Evolutionary conservation across 2,329 filamentous ascomycete species (phyloP).

Genomic region (Aspergillus sp.): DNA sequence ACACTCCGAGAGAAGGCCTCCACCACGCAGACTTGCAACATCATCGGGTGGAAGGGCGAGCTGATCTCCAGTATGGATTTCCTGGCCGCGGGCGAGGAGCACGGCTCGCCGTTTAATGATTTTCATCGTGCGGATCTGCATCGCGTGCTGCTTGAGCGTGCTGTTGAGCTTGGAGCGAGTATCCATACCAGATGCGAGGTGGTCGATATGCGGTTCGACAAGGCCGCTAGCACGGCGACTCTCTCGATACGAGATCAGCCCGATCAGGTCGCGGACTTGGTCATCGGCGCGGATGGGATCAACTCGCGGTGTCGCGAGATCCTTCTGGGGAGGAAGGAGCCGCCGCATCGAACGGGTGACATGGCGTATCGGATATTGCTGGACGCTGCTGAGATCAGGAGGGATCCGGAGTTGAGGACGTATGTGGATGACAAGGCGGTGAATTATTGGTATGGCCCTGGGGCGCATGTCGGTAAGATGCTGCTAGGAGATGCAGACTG

Average conservation of each 20-base stretch:
- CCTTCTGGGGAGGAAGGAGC: constrained; percentile 25
- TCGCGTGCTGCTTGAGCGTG: neutral
- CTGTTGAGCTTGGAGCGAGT: constrained; percentile 1
- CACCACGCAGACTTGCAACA: constrained; percentile 3
- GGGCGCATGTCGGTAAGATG: constrained; percentile 24
- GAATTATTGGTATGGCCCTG: constrained; percentile 35
- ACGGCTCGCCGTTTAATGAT: constrained; percentile 5
- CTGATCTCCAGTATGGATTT: constrained; percentile 7
- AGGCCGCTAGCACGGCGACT: neutral
- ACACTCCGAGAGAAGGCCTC: neutral
- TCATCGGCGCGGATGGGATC: constrained; percentile 20
- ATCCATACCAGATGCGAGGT: neutral
- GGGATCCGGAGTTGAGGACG: constrained; percentile 24
- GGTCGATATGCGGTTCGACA: neutral
- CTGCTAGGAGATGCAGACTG: neutral
- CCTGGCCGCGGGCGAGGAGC: neutral
- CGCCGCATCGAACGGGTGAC: constrained; percentile 31
- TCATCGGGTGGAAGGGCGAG: constrained; percentile 5
- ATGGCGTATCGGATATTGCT: constrained; percentile 38
- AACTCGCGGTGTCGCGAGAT: constrained; percentile 23
- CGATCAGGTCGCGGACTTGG: constrained; percentile 9
- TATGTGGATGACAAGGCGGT: constrained; percentile 29
- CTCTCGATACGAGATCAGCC: neutral
- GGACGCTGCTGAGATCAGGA: constrained; percentile 26
- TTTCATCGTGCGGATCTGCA: constrained; percentile 10